Conservation (phyloP, 768 basidiomycete genomes). For the Mycena rosella region DNA sequence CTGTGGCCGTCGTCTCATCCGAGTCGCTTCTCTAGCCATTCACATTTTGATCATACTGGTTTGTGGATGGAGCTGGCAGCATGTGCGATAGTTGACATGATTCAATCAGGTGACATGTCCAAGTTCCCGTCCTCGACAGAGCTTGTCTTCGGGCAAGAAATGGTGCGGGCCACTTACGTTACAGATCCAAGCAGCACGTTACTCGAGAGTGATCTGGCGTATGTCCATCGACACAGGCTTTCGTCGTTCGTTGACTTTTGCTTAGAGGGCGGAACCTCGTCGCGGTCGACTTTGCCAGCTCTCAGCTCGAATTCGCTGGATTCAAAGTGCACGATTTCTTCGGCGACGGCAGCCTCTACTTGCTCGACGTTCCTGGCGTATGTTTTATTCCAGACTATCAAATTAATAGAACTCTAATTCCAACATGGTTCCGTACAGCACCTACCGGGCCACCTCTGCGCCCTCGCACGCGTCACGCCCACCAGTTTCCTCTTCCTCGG, state of each 20-base stretch:
- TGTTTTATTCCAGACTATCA: background rate
- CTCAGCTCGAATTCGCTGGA: conserved; percentile 13
- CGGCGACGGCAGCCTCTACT: conserved; percentile 32
- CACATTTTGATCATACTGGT: conserved; percentile 28
- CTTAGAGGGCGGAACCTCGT: conserved; percentile 17
- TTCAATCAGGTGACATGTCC: conserved; percentile 27
- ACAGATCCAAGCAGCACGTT: conserved; percentile 11
- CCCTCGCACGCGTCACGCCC: conserved; percentile 35
- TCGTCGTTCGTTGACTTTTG: background rate
- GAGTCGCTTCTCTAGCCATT: too few species aligned
- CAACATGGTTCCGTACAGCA: conserved; percentile 22
- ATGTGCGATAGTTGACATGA: background rate
- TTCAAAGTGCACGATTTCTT: conserved; percentile 34
- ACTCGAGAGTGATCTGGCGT: conserved; percentile 22
- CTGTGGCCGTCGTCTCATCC: background rate
- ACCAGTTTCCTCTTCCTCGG: conserved; percentile 36
- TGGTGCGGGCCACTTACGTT: background rate
- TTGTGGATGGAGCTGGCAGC: background rate
- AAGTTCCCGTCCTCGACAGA: conserved; percentile 30
- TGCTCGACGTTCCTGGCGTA: conserved; percentile 35
- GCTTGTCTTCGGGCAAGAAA: conserved; percentile 25
- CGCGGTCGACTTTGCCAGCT: conserved; percentile 13
- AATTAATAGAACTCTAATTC: background rate
- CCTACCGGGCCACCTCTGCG: conserved; percentile 34
- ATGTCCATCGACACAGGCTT: background rate